A percentile compares a stretch with the other conserved stretches of the same genome.
Evolutionary conservation across 352 stramenopile species (phyloP).

Genomic region (Halophytophthora batemanensis): DNA sequence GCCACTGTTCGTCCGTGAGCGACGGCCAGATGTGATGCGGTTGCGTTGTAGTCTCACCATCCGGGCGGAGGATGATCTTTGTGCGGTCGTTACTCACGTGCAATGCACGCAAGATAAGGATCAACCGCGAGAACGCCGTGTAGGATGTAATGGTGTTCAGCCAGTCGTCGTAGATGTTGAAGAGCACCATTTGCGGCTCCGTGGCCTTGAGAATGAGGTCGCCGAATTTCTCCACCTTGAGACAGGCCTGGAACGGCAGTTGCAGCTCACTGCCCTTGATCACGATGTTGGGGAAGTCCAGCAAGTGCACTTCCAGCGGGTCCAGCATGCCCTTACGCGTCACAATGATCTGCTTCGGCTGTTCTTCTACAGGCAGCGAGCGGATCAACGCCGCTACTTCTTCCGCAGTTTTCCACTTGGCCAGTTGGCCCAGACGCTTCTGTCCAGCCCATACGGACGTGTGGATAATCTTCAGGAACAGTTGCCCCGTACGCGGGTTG

Average conservation of each 20-base stretch:
- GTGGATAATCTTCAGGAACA: constrained; percentile 99
- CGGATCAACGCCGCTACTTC: constrained; percentile 99
- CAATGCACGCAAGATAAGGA: constrained; percentile 98
- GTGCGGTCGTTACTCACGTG: constrained; percentile 96
- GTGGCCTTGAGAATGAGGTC: constrained; percentile 99
- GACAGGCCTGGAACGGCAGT: constrained; percentile 98
- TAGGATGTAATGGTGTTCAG: constrained; percentile 99
- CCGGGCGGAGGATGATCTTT: constrained; percentile 96
- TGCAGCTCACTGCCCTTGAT: constrained; percentile 99
- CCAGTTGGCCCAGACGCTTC: constrained; percentile 98
- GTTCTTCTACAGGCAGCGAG: constrained; percentile 98
- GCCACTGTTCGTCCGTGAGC: constrained; percentile 99
- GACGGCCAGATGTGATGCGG: constrained; percentile 99
- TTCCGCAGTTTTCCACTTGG: constrained; percentile 99
- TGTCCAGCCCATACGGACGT: constrained; percentile 99
- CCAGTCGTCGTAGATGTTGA: constrained; percentile 99
- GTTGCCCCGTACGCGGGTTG: constrained; percentile 98
- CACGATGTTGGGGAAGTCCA: constrained; percentile 99
- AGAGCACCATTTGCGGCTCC: constrained; percentile 99
- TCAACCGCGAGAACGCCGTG: constrained; percentile 99
- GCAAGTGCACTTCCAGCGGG: constrained; percentile 97
- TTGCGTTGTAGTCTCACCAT: constrained; percentile 98
- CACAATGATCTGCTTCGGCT: constrained; percentile 99
- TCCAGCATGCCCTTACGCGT: constrained; percentile 99
- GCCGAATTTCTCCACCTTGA: constrained; percentile 99